Conservation (phyloP, 208 protist species). For the Crithidia fasciculata region DNA sequence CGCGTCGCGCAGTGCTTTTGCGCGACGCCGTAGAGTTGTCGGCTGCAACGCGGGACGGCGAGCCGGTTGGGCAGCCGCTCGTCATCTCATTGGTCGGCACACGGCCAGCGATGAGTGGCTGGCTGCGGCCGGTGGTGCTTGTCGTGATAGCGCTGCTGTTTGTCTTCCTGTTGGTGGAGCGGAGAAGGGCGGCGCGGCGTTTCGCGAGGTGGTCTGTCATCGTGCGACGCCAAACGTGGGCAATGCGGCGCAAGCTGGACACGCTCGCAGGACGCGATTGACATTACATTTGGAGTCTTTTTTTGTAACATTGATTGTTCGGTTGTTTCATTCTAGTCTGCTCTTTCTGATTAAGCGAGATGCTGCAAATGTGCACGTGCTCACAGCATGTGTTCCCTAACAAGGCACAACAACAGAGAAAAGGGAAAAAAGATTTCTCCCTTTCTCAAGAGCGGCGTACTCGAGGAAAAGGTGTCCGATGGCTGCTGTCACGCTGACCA, state of each 20-base stretch:
- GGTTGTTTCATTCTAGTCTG: not conserved
- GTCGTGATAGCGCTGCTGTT: not conserved
- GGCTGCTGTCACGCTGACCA: too few relatives aligned
- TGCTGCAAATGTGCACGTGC: too few relatives aligned
- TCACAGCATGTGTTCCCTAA: too few relatives aligned
- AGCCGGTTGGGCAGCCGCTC: not conserved
- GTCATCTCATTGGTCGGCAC: not conserved
- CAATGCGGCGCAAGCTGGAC: not conserved
- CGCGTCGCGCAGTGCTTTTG: not conserved
- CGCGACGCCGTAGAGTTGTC: conserved; percentile 6
- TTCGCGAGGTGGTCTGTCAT: not conserved
- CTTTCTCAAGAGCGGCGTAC: too few relatives aligned
- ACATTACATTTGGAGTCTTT: too few relatives aligned
- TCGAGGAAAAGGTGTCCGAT: too few relatives aligned
- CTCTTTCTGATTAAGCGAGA: not conserved
- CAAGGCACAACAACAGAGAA: too few relatives aligned
- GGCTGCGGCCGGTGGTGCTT: not conserved
- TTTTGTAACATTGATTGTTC: too few relatives aligned
- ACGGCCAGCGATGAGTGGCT: not conserved
- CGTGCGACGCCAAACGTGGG: not conserved
- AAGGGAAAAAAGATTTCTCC: too few relatives aligned
- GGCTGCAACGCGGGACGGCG: not conserved
- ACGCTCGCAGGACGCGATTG: too few relatives aligned
- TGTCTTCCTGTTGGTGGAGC: not conserved
- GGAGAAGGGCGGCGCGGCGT: not conserved